These are phyloP conservation scores for Nymphaea thermarum DNA, from an alignment of 164 flowering plant species.

Conservation along the genomic window DNA sequence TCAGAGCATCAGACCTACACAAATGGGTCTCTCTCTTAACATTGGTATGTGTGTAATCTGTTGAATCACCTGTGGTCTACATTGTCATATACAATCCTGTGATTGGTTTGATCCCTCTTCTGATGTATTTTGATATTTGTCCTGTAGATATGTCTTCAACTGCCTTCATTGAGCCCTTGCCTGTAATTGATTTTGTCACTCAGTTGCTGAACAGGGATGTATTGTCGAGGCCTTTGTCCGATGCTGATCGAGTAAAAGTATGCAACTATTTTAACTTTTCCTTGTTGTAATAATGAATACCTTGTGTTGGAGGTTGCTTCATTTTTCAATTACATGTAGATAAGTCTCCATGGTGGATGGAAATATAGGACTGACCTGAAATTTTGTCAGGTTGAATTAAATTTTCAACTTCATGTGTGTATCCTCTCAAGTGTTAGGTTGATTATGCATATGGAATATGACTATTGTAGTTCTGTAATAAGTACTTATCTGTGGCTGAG, in stretches of 20 bases:
- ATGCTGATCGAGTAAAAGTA: slow-evolving; percentile 91
- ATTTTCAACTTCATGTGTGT: too few species aligned
- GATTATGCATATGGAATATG: too few species aligned
- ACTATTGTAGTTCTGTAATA: too few species aligned
- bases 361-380: too few species aligned
- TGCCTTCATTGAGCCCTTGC: slow-evolving; percentile 92
- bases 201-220: slow-evolving; percentile 72
- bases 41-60: slow-evolving; percentile 38
- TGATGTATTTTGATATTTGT: background rate
- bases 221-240: slow-evolving; percentile 62
- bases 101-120: background rate
- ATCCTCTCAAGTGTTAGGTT: too few species aligned
- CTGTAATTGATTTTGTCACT: slow-evolving; percentile 75
- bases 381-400: too few species aligned
- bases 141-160: slow-evolving; percentile 85
- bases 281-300: too few species aligned
- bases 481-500: too few species aligned
- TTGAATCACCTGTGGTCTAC: background rate
- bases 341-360: too few species aligned
- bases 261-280: background rate
- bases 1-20: slow-evolving; percentile 96
- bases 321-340: too few species aligned
- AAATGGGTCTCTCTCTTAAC: slow-evolving; percentile 92
- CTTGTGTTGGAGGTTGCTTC: too few species aligned
- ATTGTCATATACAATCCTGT: background rate